These are phyloP conservation scores for Hysterium pulicare DNA, from an alignment of 2,329 filamentous ascomycete species.

Conservation along the genomic window DNA sequence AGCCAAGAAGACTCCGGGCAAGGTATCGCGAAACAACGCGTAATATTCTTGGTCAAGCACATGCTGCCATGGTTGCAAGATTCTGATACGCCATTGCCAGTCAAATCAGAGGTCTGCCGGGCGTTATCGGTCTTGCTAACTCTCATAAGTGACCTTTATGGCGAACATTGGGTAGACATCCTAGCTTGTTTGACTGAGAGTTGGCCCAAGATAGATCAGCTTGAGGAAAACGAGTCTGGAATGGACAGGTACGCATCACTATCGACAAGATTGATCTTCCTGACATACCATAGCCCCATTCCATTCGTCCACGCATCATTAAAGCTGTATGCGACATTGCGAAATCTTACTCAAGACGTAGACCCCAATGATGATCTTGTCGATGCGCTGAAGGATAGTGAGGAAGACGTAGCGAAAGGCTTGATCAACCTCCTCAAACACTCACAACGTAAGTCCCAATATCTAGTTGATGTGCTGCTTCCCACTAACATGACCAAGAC, in stretches of 20 bases:
- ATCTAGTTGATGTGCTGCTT: too few relatives aligned
- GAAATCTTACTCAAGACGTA: slow-evolving; percentile 51
- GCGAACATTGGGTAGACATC: slow-evolving; percentile 72
- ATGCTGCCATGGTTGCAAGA: slow-evolving; percentile 68
- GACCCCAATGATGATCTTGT: slow-evolving; percentile 83
- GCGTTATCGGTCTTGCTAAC: slow-evolving; percentile 60
- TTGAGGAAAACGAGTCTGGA: slow-evolving; percentile 23
- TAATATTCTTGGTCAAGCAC: slow-evolving; percentile 80
- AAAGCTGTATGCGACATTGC: slow-evolving; percentile 64
- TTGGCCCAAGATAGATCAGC: slow-evolving; percentile 30
- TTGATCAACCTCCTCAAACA: slow-evolving; percentile 63
- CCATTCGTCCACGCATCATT: slow-evolving; percentile 70
- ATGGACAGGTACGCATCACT: slow-evolving; percentile 21
- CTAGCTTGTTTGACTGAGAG: slow-evolving; percentile 32
- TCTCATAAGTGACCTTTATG: slow-evolving; percentile 77
- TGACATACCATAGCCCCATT: slow-evolving; percentile 11
- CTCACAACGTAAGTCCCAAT: slow-evolving; percentile 39
- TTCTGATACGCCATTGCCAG: slow-evolving; percentile 46
- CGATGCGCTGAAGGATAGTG: slow-evolving; percentile 65
- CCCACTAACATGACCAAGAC: slow-evolving; percentile 30
- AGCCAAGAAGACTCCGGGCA: slow-evolving; percentile 47
- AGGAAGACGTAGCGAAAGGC: slow-evolving; percentile 54
- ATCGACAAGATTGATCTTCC: not conserved
- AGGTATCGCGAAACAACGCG: slow-evolving; percentile 58
- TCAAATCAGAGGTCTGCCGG: slow-evolving; percentile 55